Conservation (phyloP, 129 eudicot genomes). For the Dittrichia graveolens region DNA sequence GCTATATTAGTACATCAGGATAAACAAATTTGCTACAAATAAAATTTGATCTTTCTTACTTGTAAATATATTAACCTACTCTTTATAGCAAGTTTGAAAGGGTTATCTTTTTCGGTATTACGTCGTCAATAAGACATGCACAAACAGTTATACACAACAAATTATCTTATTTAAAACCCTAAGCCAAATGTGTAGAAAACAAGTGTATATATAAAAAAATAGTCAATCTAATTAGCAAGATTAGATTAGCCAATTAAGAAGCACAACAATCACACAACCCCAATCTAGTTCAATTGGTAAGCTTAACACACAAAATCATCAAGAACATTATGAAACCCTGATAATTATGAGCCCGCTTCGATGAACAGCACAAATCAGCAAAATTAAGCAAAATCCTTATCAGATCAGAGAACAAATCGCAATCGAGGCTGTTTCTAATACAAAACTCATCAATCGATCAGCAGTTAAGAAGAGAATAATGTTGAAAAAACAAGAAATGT, state of each 20-base stretch:
- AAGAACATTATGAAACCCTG: not conserved
- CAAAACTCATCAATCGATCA: constrained; percentile 2
- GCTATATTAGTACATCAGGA: not conserved
- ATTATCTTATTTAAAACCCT: not conserved
- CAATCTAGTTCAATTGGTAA: not conserved
- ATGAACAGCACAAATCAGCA: not conserved
- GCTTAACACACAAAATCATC: not conserved
- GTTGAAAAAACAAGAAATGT: not conserved
- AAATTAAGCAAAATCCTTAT: constrained; percentile 12
- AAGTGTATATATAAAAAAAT: not conserved
- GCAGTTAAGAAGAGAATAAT: not conserved
- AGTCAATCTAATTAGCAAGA: not conserved
- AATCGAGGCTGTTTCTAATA: not conserved
- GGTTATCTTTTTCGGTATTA: not conserved
- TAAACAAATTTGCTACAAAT: not conserved
- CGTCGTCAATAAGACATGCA: not conserved
- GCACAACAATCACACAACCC: too few species aligned
- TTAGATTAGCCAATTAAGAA: not conserved
- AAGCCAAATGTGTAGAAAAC: not conserved
- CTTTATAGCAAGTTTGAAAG: not conserved
- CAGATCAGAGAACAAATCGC: constrained; percentile 20
- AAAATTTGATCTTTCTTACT: not conserved
- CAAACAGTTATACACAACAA: not conserved
- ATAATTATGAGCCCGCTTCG: not conserved
- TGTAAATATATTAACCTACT: not conserved